Evolutionary conservation across 768 basidiomycete species (phyloP).

Genomic region (Tulasnella sp.): DNA sequence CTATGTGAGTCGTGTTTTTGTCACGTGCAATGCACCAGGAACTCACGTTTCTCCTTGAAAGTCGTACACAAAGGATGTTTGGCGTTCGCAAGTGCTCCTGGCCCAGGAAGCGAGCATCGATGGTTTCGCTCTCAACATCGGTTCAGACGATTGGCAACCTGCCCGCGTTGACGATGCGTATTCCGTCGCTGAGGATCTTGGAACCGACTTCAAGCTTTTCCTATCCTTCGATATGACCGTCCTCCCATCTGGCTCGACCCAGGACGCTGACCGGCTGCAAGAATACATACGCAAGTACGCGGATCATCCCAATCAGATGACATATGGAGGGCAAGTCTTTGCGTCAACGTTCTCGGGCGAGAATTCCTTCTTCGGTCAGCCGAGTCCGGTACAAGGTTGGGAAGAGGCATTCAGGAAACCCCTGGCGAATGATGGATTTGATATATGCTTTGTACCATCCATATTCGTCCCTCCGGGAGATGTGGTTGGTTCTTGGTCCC

Average conservation of each 20-base stretch:
- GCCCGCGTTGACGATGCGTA: constrained; percentile 27
- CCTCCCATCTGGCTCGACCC: constrained; percentile 25
- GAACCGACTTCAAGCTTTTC: constrained; percentile 29
- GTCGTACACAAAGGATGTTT: constrained; percentile 15
- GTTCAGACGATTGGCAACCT: constrained; percentile 43
- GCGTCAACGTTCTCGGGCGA: constrained; percentile 28
- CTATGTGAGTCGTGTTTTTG: constrained; percentile 11
- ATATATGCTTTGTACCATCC: constrained; percentile 10
- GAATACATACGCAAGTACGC: constrained; percentile 20
- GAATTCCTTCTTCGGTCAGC: constrained; percentile 26
- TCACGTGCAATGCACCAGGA: background rate
- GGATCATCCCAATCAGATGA: constrained; percentile 24
- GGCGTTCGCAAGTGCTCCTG: constrained; percentile 15
- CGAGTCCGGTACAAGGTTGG: constrained; percentile 24
- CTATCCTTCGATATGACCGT: constrained; percentile 30
- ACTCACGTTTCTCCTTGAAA: background rate
- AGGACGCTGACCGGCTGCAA: constrained; percentile 7
- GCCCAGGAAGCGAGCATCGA: constrained; percentile 21
- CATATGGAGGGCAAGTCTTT: constrained; percentile 24
- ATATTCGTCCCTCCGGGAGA: background rate
- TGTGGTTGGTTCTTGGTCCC: background rate
- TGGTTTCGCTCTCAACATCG: constrained; percentile 46
- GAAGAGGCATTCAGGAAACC: background rate
- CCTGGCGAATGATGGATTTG: background rate
- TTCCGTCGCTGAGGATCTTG: constrained; percentile 28